Evolutionary conservation across 352 stramenopile species (phyloP).

Genomic region (Pythium monospermum): DNA sequence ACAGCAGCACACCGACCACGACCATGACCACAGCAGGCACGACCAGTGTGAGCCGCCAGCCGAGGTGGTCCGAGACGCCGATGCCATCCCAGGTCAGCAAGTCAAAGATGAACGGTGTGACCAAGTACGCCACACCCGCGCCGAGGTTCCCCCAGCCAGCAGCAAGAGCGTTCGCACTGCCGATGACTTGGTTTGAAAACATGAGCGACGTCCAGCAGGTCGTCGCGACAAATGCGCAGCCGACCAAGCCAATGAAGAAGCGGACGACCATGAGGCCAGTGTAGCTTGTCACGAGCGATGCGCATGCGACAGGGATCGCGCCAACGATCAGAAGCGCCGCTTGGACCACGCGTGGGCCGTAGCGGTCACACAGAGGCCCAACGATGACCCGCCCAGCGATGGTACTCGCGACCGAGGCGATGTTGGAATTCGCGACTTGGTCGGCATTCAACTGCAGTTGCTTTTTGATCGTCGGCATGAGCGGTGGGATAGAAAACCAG

Average conservation of each 20-base stretch:
- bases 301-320: conserved; percentile 81
- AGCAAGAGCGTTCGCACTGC: conserved; percentile 89
- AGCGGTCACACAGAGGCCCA: conserved; percentile 91
- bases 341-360: conserved; percentile 84
- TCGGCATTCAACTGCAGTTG: conserved; percentile 76
- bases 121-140: conserved; percentile 81
- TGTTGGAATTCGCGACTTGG: conserved; percentile 90
- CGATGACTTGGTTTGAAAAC: conserved; percentile 92
- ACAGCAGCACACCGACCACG: conserved; percentile 52
- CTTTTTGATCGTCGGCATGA: conserved; percentile 89
- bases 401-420: conserved; percentile 83
- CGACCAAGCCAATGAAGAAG: conserved; percentile 94
- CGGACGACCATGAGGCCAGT: conserved; percentile 72
- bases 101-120: conserved; percentile 87
- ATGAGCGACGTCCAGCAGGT: conserved; percentile 93
- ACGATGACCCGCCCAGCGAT: conserved; percentile 88
- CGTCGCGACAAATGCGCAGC: conserved; percentile 90
- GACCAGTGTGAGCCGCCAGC: conserved; percentile 89
- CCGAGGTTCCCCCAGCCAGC: conserved; percentile 94
- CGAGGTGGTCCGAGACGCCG: conserved; percentile 55
- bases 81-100: conserved; percentile 56
- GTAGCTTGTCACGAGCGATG: conserved; percentile 78
- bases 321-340: conserved; percentile 65
- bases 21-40: conserved; percentile 87
- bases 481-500: conserved; percentile 92